A percentile compares a stretch with the other conserved stretches of the same genome.
phyloP scores from a whole-genome alignment of 148 eudicot species.

The Nepenthes mirabilis region DNA sequence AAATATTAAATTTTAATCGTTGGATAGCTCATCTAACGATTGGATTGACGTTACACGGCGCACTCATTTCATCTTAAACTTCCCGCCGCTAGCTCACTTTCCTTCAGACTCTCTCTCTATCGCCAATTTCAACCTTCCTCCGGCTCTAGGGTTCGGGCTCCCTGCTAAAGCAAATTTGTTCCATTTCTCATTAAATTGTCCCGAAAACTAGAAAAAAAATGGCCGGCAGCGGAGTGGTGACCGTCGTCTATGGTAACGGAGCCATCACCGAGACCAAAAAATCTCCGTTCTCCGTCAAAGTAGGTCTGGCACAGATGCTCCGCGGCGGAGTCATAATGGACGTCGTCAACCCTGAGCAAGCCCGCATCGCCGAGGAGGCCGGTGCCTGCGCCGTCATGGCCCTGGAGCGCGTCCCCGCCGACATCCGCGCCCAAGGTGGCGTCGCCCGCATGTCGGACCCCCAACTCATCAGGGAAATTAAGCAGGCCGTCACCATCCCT shows the following conservation, averaged over 20 bases:
- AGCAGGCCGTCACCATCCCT: conserved; percentile 79
- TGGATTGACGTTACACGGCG: too few relatives aligned
- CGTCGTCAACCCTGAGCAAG: conserved; percentile 84
- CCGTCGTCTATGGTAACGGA: conserved; percentile 63
- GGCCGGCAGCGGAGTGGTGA: conserved; percentile 35
- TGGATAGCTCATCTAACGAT: too few relatives aligned
- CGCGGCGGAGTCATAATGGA: conserved; percentile 97
- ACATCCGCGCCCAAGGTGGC: conserved; percentile 89
- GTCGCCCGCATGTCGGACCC: conserved; percentile 97
- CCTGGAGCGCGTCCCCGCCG: conserved; percentile 90
- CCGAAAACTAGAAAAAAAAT: too few relatives aligned
- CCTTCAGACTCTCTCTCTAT: neutral
- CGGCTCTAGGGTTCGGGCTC: too few relatives aligned
- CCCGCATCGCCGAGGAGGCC: conserved; percentile 85
- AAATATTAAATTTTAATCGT: too few relatives aligned
- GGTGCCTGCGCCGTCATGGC: conserved; percentile 99
- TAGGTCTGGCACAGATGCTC: conserved; percentile 94
- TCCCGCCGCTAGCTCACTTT: neutral
- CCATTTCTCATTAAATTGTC: too few relatives aligned
- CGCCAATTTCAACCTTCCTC: too few relatives aligned
- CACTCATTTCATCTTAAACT: too few relatives aligned
- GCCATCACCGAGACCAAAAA: conserved; percentile 61
- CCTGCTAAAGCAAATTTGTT: too few relatives aligned
- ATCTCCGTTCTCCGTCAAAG: conserved; percentile 86
- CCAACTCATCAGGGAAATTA: conserved; percentile 77